Percentiles rank a stretch among this genome's conserved stretches.
Conservation (phyloP, 768 basidiomycete genomes). For the Lepiota brunneoincarnata region DNA sequence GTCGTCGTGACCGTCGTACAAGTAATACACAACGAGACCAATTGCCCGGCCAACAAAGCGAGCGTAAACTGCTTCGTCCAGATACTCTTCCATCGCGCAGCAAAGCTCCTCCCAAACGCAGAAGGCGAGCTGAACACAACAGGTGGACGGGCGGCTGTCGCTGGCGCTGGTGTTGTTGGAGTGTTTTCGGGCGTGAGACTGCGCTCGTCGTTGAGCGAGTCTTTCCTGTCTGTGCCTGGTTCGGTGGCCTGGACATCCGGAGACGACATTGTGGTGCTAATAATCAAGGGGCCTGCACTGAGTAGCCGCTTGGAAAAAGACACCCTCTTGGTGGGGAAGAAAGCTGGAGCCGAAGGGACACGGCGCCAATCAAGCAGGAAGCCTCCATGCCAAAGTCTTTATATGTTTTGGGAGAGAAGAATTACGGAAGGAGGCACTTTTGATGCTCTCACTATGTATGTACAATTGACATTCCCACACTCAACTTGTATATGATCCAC, state of each 20-base stretch:
- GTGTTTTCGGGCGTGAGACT: conserved; percentile 2
- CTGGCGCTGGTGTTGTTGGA: not conserved
- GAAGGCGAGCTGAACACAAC: conserved; percentile 62
- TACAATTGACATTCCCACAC: no score
- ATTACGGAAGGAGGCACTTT: conserved; percentile 1
- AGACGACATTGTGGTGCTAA: conserved; percentile 5
- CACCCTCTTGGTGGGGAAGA: not conserved
- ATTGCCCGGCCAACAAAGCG: conserved; percentile 72
- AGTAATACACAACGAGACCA: conserved; percentile 85
- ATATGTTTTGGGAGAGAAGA: not conserved
- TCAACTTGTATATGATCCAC: no score
- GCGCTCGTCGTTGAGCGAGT: not conserved
- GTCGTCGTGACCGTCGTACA: conserved; percentile 87
- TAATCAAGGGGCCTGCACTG: no score
- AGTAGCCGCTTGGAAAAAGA: not conserved
- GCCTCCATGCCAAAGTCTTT: not conserved
- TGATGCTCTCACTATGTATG: no score
- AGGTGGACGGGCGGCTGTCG: conserved; percentile 42
- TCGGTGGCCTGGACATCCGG: not conserved
- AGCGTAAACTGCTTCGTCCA: conserved; percentile 77
- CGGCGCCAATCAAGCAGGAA: not conserved
- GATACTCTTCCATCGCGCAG: conserved; percentile 63
- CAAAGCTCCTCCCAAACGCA: conserved; percentile 53
- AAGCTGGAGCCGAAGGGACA: not conserved
- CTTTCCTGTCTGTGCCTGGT: not conserved